Percentiles rank a stretch among this genome's conserved stretches.
Evolutionary conservation across 2,329 filamentous ascomycete genomes (phyloP).

Genomic region (Elsinoe arachidis): DNA sequence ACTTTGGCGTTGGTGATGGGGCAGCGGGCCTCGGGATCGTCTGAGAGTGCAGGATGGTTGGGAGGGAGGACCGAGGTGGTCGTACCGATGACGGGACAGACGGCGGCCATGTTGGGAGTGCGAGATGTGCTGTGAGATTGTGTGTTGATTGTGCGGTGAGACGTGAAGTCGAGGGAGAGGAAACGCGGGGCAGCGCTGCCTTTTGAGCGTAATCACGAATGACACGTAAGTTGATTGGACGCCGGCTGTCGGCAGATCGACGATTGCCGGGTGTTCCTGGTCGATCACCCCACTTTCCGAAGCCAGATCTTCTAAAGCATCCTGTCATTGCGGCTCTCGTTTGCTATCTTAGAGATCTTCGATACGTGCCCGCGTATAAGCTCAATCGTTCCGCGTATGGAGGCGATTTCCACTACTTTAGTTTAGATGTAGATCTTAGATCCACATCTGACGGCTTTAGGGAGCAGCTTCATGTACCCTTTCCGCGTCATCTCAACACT

Average conservation of each 20-base stretch:
- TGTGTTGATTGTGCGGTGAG: neutral
- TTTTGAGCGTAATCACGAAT: constrained; percentile 8
- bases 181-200: constrained; percentile 6
- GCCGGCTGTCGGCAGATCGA: neutral
- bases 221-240: neutral
- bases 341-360: too few relatives aligned
- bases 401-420: too few relatives aligned
- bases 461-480: too few relatives aligned
- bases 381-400: too few relatives aligned
- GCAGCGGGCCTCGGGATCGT: constrained; percentile 35
- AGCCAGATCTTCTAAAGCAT: neutral
- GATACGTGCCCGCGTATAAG: too few relatives aligned
- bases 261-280: neutral
- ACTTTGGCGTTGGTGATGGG: constrained; percentile 39
- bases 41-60: constrained; percentile 34
- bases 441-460: too few relatives aligned
- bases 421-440: too few relatives aligned
- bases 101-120: constrained; percentile 18
- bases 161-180: neutral
- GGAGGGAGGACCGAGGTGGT: constrained; percentile 37
- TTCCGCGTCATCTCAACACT: too few relatives aligned
- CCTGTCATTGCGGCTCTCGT: too few relatives aligned
- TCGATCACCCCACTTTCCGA: neutral
- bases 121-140: neutral
- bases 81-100: constrained; percentile 34